Conservation (phyloP, 305 asterid species). For the Fraxinus latifolia region DNA sequence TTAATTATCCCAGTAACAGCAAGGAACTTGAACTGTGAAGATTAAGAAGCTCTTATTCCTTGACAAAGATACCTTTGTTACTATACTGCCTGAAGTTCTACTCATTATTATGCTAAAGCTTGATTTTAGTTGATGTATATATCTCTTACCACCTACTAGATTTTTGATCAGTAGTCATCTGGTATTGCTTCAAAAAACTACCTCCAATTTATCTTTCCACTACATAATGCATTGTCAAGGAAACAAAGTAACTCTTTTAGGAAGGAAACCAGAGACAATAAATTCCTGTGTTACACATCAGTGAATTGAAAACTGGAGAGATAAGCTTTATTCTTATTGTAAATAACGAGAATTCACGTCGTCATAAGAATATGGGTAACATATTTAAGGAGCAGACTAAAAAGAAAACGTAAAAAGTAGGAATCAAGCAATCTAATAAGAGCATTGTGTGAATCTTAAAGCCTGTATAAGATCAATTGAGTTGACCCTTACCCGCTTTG, state of each 20-base stretch:
- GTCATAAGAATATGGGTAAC: neutral
- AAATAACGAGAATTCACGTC: neutral
- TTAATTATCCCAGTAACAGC: neutral
- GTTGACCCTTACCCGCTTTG: conserved; percentile 56
- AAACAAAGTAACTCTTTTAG: conserved; percentile 2
- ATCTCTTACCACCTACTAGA: neutral
- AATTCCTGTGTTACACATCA: neutral
- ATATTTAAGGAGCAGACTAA: neutral
- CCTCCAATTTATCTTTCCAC: neutral
- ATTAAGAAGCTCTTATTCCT: neutral
- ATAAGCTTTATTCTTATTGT: neutral
- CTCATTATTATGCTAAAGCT: neutral
- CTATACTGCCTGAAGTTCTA: conserved; percentile 7
- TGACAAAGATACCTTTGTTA: neutral
- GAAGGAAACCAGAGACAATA: neutral
- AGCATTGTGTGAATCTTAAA: conserved; percentile 1
- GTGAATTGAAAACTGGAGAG: neutral
- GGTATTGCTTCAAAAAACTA: conserved; percentile 15
- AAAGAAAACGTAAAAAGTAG: conserved; percentile 1
- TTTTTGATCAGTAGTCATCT: neutral
- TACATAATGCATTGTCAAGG: neutral
- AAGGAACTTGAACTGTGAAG: neutral
- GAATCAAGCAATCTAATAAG: neutral
- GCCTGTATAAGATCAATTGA: conserved; percentile 3
- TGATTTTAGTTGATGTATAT: conserved; percentile 1